Conservation (phyloP, 305 asterid species). For the Fraxinus albicans region DNA sequence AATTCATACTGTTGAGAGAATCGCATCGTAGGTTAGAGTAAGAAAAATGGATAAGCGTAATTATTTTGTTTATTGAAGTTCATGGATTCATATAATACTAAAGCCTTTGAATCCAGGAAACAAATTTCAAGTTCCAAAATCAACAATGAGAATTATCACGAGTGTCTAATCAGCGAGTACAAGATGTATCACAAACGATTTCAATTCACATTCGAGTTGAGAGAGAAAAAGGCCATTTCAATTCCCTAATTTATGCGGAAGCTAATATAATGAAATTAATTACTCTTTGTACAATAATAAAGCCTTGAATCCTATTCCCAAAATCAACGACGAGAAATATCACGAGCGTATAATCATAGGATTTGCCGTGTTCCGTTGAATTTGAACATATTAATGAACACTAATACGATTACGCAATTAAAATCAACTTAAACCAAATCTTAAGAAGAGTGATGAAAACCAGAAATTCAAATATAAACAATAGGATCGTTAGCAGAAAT, state of each 20-base stretch:
- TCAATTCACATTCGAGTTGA: no score
- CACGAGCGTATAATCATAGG: no score
- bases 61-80: neutral
- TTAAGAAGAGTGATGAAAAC: neutral
- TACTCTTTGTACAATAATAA: neutral
- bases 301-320: neutral
- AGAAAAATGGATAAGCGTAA: neutral
- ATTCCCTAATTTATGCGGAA: no score
- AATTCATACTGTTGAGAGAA: neutral
- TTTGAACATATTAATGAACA: neutral
- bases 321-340: neutral
- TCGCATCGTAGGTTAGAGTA: neutral
- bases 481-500: neutral
- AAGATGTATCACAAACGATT: no score
- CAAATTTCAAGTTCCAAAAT: neutral
- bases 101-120: neutral
- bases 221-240: neutral
- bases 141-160: neutral
- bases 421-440: neutral
- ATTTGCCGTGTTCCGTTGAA: neutral
- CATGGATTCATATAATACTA: neutral
- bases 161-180: no score
- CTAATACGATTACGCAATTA: neutral
- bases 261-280: no score
- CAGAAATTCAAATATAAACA: neutral